Base-by-base conservation (phyloP, 257 asterid species). In the Ajuga chamaepitys region DNA sequence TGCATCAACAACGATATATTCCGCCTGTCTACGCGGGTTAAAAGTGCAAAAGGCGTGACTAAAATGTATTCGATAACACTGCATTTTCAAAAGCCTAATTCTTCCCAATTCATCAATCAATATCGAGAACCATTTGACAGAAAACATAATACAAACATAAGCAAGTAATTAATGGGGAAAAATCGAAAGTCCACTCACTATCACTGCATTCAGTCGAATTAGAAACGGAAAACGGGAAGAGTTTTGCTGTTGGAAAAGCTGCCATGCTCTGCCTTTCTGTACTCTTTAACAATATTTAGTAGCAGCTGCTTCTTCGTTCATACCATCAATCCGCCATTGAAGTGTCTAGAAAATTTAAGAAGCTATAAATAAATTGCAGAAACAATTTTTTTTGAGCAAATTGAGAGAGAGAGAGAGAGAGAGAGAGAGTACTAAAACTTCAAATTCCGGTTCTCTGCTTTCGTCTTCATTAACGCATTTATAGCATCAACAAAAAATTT, bases 221-320 rank as follows among this genome's bases (percentile, higher is more conserved):
- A 21, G 67, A 73, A 75, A 80, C 41, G 68, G 75, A 16, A 20
- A 66, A 57, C 7, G 77, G 57, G 56, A 30, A 51, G 45, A 79
- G 74, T 66, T 71, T 75, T 52, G 80, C 69, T 32, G 68, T 42
- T 38, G 48, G 30, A 71, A 74, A 67, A 70, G 76, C 73, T 63
- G 78, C 72, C 85, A 80, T 80, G 13, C 4, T 13, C 40, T 37
- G 30, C 62, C 30, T 13, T n/a, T 53, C 22, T 60, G 18, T 44
- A 28, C 14, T 37, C n/a, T 52, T 60, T 60, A 70, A 53, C 66
- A 55, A 41, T 41, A 8, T 28, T 21, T 40, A 4, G 60, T n/a
- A 41, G 42, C 68, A 60, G 51, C 37, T 46, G 9, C 66, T 61
- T 66, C 72, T 62, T 40, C 68, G 50, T 58, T 67, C 67, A 59